Evolutionary conservation across 768 basidiomycete species (phyloP).

Genomic region (Mycena metata): DNA sequence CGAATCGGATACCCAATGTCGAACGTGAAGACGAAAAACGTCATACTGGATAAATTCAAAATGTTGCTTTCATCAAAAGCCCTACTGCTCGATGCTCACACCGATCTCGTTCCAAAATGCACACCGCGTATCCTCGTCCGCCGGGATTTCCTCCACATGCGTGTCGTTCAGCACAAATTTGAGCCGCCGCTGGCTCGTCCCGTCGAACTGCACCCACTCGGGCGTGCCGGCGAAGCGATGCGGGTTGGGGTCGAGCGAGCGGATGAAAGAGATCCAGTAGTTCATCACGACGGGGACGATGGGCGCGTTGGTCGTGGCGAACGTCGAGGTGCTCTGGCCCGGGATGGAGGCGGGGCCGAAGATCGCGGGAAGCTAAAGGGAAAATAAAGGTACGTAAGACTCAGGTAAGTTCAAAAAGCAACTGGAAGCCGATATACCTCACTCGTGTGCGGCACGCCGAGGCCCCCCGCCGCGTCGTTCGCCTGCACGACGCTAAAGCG

Average conservation of each 20-base stretch:
- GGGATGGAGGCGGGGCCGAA: constrained; percentile 28
- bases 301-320: constrained; percentile 28
- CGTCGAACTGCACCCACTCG: constrained; percentile 24
- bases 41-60: no score
- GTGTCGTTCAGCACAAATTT: constrained; percentile 29
- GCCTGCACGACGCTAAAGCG: constrained; percentile 32
- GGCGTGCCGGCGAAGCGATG: constrained; percentile 27
- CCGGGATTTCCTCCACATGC: constrained; percentile 28
- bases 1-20: no score
- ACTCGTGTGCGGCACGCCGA: constrained; percentile 28
- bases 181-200: constrained; percentile 17
- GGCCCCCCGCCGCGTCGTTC: constrained; percentile 14
- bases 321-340: constrained; percentile 24
- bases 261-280: constrained; percentile 29
- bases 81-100: constrained; percentile 31
- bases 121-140: constrained; percentile 23
- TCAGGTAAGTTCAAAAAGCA: constrained; percentile 4
- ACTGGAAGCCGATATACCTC: constrained; percentile 21
- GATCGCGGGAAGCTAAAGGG: constrained; percentile 24
- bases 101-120: constrained; percentile 31
- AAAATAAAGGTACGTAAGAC: constrained; percentile 16
- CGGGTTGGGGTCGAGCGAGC: constrained; percentile 21
- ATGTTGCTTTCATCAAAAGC: constrained; percentile 10
- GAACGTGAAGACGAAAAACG: no score
- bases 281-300: constrained; percentile 30